A percentile compares a stretch with the other conserved stretches of the same genome.
Evolutionary conservation across 2,329 filamentous ascomycete species (phyloP).

Genomic region (Fusarium palustre): DNA sequence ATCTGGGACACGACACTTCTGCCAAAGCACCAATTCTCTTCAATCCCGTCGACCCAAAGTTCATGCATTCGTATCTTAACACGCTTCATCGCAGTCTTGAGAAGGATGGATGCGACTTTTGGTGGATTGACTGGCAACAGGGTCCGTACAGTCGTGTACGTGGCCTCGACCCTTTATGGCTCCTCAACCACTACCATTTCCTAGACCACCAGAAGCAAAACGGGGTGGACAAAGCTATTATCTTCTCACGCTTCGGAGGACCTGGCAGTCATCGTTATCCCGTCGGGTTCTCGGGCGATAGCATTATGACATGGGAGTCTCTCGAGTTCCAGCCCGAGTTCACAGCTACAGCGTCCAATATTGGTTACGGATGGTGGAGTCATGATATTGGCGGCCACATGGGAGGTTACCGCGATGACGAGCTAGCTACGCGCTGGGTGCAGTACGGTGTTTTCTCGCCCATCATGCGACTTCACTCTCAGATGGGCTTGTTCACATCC

Average conservation of each 20-base stretch:
- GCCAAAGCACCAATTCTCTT: constrained; percentile 65
- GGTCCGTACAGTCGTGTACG: constrained; percentile 64
- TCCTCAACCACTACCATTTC: constrained; percentile 74
- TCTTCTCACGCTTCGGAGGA: constrained; percentile 71
- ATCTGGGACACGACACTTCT: constrained; percentile 62
- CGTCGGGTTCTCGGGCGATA: constrained; percentile 73
- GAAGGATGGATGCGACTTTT: constrained; percentile 69
- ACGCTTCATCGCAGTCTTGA: constrained; percentile 68
- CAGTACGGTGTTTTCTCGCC: constrained; percentile 72
- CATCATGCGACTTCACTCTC: constrained; percentile 70
- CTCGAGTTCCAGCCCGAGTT: constrained; percentile 75
- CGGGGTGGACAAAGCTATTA: constrained; percentile 55
- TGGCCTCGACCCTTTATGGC: constrained; percentile 72
- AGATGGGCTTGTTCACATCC: constrained; percentile 66
- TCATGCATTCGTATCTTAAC: constrained; percentile 69
- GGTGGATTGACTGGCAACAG: constrained; percentile 78
- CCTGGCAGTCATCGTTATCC: constrained; percentile 73
- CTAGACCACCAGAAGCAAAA: constrained; percentile 59
- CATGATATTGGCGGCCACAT: constrained; percentile 76
- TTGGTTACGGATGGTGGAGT: constrained; percentile 76
- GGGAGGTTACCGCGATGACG: constrained; percentile 66
- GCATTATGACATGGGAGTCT: constrained; percentile 68
- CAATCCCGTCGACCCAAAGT: constrained; percentile 64
- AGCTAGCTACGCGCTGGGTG: constrained; percentile 70
- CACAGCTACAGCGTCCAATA: constrained; percentile 73